Conservation (phyloP, 179 eudicot genomes). For the Gypsophila paniculata region DNA sequence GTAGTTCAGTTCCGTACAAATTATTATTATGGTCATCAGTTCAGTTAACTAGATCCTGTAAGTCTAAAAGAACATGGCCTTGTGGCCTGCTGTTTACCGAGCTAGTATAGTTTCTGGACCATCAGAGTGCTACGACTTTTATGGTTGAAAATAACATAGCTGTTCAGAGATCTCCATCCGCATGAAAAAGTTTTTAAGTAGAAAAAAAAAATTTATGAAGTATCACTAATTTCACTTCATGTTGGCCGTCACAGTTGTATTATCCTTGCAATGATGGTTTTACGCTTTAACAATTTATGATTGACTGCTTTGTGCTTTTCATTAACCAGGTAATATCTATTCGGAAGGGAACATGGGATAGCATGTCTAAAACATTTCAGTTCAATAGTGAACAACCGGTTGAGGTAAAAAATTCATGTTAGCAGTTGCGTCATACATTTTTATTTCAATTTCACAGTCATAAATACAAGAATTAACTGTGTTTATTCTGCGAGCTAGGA, state of each 20-base stretch:
- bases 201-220: too few relatives aligned
- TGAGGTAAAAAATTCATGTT: neutral
- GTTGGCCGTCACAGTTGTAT: neutral
- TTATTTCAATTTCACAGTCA: neutral
- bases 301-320: neutral
- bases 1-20: too few relatives aligned
- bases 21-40: too few relatives aligned
- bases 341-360: conserved; percentile 11
- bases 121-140: neutral
- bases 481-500: neutral
- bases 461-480: neutral
- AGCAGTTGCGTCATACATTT: neutral
- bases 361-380: conserved; percentile 10
- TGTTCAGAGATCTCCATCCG: too few relatives aligned
- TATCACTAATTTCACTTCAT: neutral
- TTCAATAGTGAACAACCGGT: neutral
- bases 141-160: neutral
- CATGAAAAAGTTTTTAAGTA: too few relatives aligned
- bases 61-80: too few relatives aligned
- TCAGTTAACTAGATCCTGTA: too few relatives aligned
- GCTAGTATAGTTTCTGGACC: too few relatives aligned
- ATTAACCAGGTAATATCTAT: neutral
- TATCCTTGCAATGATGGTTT: neutral
- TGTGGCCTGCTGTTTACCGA: too few relatives aligned
- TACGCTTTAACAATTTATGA: neutral